Conservation (phyloP, 2,329 filamentous ascomycete species). For the Bipolaris oryzae region DNA sequence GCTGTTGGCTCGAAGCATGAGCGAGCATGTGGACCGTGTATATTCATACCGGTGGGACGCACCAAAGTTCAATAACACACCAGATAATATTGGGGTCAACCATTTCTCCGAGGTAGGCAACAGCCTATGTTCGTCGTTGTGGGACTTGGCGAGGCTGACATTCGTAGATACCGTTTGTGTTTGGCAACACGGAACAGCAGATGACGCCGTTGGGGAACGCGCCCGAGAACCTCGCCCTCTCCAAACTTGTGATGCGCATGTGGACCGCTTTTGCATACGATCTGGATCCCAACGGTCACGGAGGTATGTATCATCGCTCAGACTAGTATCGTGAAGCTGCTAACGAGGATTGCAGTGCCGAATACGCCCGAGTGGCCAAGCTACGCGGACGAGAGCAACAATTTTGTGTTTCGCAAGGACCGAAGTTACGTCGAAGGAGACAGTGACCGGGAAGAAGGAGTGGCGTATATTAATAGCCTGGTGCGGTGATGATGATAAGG, state of each 20-base stretch:
- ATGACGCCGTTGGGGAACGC: conserved; percentile 37
- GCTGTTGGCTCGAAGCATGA: conserved; percentile 33
- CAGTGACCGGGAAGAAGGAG: conserved; percentile 26
- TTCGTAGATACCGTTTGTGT: conserved; percentile 37
- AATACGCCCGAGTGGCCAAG: conserved; percentile 25
- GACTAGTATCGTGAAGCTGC: background rate
- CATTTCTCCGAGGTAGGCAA: conserved; percentile 37
- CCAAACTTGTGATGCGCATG: conserved; percentile 36
- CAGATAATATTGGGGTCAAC: conserved; percentile 33
- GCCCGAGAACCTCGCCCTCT: conserved; percentile 29
- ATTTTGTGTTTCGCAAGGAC: conserved; percentile 39
- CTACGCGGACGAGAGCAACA: conserved; percentile 26
- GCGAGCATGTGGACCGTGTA: conserved; percentile 25
- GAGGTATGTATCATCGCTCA: conserved; percentile 14
- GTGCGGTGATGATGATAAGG: conserved; percentile 16
- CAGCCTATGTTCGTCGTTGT: too few relatives aligned
- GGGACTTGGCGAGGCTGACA: background rate
- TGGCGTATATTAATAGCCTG: conserved; percentile 33
- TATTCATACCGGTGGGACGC: conserved; percentile 43
- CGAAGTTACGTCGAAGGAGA: conserved; percentile 35
- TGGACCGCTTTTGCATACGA: conserved; percentile 41
- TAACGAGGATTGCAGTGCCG: conserved; percentile 17
- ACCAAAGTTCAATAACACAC: conserved; percentile 40
- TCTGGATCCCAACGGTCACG: conserved; percentile 38
- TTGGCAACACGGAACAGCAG: conserved; percentile 35